These are phyloP conservation scores for Arxiozyma bovina DNA, from an alignment of 1,139 yeast species.

Conservation along the genomic window DNA sequence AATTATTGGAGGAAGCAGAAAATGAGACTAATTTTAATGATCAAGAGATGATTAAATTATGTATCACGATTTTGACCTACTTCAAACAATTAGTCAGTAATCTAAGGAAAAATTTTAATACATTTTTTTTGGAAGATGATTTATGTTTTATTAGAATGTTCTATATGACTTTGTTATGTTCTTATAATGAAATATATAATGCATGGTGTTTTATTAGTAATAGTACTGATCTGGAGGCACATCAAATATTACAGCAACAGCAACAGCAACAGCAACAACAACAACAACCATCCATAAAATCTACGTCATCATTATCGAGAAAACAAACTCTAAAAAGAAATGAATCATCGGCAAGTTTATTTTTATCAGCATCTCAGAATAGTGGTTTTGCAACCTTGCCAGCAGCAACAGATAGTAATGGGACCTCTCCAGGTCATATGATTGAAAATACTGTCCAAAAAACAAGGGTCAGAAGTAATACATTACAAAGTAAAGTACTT, in stretches of 20 bases:
- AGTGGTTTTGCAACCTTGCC: background rate
- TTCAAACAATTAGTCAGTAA: constrained; percentile 46
- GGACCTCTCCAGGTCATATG: background rate
- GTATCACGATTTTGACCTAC: constrained; percentile 34
- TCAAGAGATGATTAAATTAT: constrained; percentile 31
- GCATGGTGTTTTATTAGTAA: constrained; percentile 39
- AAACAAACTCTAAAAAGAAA: constrained; percentile 7
- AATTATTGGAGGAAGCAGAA: constrained; percentile 50
- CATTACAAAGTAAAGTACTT: constrained; percentile 15
- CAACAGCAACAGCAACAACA: constrained; percentile 2
- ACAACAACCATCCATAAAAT: background rate
- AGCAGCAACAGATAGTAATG: background rate
- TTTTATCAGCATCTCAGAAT: background rate
- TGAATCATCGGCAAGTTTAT: constrained; percentile 7
- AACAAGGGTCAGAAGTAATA: constrained; percentile 21
- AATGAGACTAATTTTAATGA: constrained; percentile 33
- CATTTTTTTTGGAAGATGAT: constrained; percentile 50
- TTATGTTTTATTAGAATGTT: constrained; percentile 65
- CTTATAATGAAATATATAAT: constrained; percentile 67
- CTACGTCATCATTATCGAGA: constrained; percentile 1
- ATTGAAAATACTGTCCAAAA: constrained; percentile 9
- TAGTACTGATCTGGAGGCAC: background rate
- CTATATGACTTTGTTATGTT: constrained; percentile 60
- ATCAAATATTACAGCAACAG: constrained; percentile 1
- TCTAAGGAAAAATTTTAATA: constrained; percentile 40